Base-by-base conservation (phyloP, 148 eudicot species). In the Pharnaceum exiguum region DNA sequence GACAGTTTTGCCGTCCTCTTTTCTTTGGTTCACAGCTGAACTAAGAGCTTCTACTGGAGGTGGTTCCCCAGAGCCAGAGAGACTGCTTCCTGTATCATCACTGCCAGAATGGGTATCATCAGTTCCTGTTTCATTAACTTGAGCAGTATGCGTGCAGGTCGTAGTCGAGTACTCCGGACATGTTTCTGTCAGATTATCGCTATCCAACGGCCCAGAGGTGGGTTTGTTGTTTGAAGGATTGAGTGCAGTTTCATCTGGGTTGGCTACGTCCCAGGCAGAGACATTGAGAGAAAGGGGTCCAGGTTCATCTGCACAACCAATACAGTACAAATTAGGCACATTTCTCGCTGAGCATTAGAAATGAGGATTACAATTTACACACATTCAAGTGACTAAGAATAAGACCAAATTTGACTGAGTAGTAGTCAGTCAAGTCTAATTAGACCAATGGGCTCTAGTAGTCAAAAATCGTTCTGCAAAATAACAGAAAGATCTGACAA, bases 181-280 rank as follows among this genome's bases (percentile, higher is more conserved):
- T 21, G 62, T 31, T 55, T 67, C 50, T 39, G 55, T 40, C 19
- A 30, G 19, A 51, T 24, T 59, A 36, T 62, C 42, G 18, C 56
- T 47, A 11, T 57, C 78, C 21, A 30, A 38, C 47, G 57, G 42
- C 12, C 46, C 37, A 21, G 19, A 38, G 12, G 51, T 40, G 66
- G 32, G 62, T 50, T 59, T 36, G 16, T 53, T 60, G 26, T 55
- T 55, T 29, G 68, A 67, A 58, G 31, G 44, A 16, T 60, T 43
- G 31, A 37, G 78, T 37, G 31, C 17, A 50, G 55, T 57, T 31
- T 16, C 66, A 55, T 29, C 60, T 21, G 42, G 48, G 60, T 76
- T 63, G 66, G 71, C 74, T 65, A 74, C 96, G 58, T 79, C 73
- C 81, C 75, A 80, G 43, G 51, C 75, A 22, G 67, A 77, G 43